Conservation (phyloP, 805 yeast species). For the Saccharomycopsis malanga region DNA sequence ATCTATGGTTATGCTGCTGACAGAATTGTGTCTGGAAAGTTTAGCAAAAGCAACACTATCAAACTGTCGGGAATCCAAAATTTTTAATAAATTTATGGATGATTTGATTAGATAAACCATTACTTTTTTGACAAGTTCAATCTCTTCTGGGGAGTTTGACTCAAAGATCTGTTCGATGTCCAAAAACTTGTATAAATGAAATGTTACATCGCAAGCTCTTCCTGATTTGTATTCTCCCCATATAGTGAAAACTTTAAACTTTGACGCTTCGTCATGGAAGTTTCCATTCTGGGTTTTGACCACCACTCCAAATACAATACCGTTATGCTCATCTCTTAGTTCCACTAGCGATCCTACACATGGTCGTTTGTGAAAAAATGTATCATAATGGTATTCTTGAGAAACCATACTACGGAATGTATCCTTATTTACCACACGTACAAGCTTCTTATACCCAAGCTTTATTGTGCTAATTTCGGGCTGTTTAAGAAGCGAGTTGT, state of each 20-base stretch:
- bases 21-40: slow-evolving; percentile 11
- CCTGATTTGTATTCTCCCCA: slow-evolving; percentile 30
- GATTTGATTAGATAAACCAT: slow-evolving; percentile 28
- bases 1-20: slow-evolving; percentile 13
- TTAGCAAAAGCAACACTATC: slow-evolving; percentile 18
- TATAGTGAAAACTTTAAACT: slow-evolving; percentile 28
- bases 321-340: slow-evolving; percentile 23
- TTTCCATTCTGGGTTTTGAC: slow-evolving; percentile 28
- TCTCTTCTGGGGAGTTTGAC: slow-evolving; percentile 11
- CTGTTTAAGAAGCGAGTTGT: too few relatives aligned
- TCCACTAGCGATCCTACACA: slow-evolving; percentile 36
- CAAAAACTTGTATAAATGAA: slow-evolving; percentile 29
- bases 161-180: slow-evolving; percentile 25
- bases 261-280: slow-evolving; percentile 27
- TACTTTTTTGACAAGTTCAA: slow-evolving; percentile 26
- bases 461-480: too few relatives aligned
- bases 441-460: too few relatives aligned
- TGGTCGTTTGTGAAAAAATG: slow-evolving; percentile 15
- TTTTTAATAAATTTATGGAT: slow-evolving; percentile 20
- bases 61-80: slow-evolving; percentile 11
- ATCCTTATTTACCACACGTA: too few relatives aligned
- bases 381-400: slow-evolving; percentile 6
- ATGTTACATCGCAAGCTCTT: slow-evolving; percentile 28
- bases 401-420: not conserved
- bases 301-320: slow-evolving; percentile 33